Evolutionary conservation across 306 rosid species (phyloP).

Genomic region (Pyrus betulifolia): DNA sequence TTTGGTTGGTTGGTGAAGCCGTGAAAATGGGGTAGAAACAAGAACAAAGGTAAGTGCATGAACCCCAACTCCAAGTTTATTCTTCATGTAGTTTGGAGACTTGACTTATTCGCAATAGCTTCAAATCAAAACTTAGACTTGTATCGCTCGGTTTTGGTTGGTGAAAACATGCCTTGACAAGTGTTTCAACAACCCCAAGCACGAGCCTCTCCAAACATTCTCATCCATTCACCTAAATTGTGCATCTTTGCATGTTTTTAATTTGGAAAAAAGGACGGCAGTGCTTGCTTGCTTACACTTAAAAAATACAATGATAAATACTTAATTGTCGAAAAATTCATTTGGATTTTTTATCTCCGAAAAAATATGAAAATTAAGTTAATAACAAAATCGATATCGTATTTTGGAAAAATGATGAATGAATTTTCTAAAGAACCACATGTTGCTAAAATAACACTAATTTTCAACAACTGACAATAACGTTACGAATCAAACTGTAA

Average conservation of each 20-base stretch:
- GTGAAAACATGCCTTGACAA: neutral
- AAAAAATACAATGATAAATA: no score
- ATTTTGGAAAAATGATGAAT: no score
- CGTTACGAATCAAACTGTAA: no score
- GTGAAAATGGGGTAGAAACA: slow-evolving; percentile 15
- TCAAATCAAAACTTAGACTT: neutral
- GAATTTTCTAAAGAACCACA: no score
- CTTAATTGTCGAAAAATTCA: no score
- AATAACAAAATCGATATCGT: neutral
- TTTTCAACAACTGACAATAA: no score
- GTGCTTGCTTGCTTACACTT: no score
- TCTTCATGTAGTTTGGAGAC: neutral
- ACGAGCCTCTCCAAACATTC: slow-evolving; percentile 8
- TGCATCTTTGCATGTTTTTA: no score
- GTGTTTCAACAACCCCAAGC: slow-evolving; percentile 6
- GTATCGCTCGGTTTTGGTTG: slow-evolving; percentile 11
- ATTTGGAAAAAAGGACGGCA: no score
- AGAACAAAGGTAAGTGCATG: slow-evolving; percentile 10
- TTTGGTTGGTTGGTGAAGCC: slow-evolving; percentile 8
- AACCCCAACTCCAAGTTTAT: neutral
- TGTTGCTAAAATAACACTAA: no score
- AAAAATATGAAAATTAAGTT: neutral
- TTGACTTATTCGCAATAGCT: slow-evolving; percentile 6
- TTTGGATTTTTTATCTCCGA: no score
- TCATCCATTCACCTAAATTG: neutral